A percentile compares a stretch with the other conserved stretches of the same genome.
These are phyloP conservation scores for Umbelopsis sp. DNA, from an alignment of 192 early-diverging fungal species.

Conservation along the genomic window DNA sequence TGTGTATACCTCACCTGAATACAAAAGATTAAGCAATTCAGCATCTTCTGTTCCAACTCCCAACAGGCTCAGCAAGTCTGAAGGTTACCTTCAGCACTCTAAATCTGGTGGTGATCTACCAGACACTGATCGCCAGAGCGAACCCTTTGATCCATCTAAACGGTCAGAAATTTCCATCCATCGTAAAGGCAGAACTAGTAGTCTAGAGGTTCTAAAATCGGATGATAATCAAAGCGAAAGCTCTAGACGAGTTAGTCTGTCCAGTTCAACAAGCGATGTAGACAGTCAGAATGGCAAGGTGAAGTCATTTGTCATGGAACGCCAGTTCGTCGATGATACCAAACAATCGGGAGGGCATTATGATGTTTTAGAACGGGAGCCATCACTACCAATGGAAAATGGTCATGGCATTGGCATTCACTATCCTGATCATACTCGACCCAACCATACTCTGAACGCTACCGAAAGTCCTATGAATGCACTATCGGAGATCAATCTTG, in stretches of 20 bases:
- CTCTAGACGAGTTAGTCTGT: background rate
- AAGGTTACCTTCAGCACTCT: background rate
- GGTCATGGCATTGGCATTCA: background rate
- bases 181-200: conserved; percentile 29
- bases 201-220: conserved; percentile 28
- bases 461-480: background rate
- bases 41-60: background rate
- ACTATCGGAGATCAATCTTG: background rate
- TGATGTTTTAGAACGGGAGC: conserved; percentile 7
- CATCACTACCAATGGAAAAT: background rate
- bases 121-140: background rate
- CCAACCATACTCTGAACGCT: background rate
- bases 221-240: conserved; percentile 15
- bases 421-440: background rate
- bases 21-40: conserved; percentile 3
- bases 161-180: background rate
- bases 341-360: background rate
- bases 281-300: background rate
- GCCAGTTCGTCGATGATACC: conserved; percentile 2
- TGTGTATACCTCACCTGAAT: background rate
- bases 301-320: conserved; percentile 10
- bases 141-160: background rate
- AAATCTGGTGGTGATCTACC: conserved; percentile 11
- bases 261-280: background rate
- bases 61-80: background rate